These are phyloP conservation scores for Microsporum ferrugineum DNA, from an alignment of 2,329 filamentous ascomycete genomes.

Conservation along the genomic window DNA sequence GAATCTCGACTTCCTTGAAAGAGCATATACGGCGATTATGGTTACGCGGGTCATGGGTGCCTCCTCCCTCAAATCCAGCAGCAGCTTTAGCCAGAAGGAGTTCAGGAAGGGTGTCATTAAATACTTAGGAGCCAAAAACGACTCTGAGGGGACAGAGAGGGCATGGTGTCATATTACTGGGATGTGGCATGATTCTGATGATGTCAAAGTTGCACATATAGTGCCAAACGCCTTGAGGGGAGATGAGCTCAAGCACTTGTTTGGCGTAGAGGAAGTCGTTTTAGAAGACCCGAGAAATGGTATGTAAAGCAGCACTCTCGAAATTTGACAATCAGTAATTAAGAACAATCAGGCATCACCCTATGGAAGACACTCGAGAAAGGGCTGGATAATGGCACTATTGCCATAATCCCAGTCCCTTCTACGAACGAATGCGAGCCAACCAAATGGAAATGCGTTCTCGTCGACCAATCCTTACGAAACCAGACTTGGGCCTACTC, in stretches of 20 bases:
- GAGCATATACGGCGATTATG: neutral
- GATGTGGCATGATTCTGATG: neutral
- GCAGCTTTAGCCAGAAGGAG: neutral
- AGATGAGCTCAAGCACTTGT: neutral
- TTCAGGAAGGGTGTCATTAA: neutral
- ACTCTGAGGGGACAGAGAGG: neutral
- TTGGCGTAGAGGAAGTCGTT: neutral
- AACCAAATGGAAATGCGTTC: neutral
- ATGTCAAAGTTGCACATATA: slow-evolving; percentile 14
- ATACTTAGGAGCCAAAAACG: neutral
- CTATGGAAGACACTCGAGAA: slow-evolving; percentile 7
- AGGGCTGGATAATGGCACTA: slow-evolving; percentile 12
- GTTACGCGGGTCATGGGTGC: neutral
- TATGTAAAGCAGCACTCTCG: neutral
- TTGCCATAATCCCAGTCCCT: slow-evolving; percentile 14
- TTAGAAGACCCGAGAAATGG: neutral
- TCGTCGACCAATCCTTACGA: neutral
- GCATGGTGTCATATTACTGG: slow-evolving; percentile 9
- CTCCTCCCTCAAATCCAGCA: neutral
- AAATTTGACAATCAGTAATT: neutral
- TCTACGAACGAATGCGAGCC: neutral
- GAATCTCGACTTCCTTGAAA: neutral
- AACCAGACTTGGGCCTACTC: neutral
- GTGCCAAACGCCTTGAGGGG: slow-evolving; percentile 11
- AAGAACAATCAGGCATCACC: neutral